These are phyloP conservation scores for Herpomyces periplanetae DNA, from an alignment of 2,329 filamentous ascomycete genomes.

Conservation along the genomic window DNA sequence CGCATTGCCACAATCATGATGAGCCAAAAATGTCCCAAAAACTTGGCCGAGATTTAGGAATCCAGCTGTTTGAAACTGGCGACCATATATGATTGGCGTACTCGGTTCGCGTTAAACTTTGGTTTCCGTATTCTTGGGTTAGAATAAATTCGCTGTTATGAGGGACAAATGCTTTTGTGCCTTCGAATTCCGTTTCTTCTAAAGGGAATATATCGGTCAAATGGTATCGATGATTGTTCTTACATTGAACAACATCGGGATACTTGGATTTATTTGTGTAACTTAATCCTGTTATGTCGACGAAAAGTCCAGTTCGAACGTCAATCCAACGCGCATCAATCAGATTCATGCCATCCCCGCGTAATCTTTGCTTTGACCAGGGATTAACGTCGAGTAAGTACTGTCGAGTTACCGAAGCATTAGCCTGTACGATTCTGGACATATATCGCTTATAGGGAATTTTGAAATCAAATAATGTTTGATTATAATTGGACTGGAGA, in stretches of 20 bases:
- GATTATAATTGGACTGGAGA: constrained; percentile 24
- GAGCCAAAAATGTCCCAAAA: no score
- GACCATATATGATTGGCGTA: no score
- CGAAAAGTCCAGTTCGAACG: constrained; percentile 28
- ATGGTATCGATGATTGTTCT: constrained; percentile 33
- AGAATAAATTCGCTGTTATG: constrained; percentile 24
- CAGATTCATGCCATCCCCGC: constrained; percentile 29
- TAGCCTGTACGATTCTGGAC: constrained; percentile 3
- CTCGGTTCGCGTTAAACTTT: constrained; percentile 17
- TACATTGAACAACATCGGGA: constrained; percentile 34
- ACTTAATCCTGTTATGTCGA: constrained; percentile 40
- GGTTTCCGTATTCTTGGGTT: constrained; percentile 21
- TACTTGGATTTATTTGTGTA: constrained; percentile 18
- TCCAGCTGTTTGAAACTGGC: no score
- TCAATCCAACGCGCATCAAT: constrained; percentile 63
- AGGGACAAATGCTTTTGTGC: constrained; percentile 25
- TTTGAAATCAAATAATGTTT: constrained; percentile 15
- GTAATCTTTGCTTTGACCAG: constrained; percentile 17
- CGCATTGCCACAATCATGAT: no score
- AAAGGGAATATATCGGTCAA: constrained; percentile 35
- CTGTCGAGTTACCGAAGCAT: constrained; percentile 8
- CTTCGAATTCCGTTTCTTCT: constrained; percentile 31
- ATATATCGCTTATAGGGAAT: constrained; percentile 6
- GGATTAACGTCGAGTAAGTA: constrained; percentile 47
- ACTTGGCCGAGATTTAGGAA: no score